Percentiles rank a stretch among this genome's conserved stretches.
These are phyloP conservation scores for Pseudozyma tsukubaensis DNA, from an alignment of 1,284 basidiomycete species.

Conservation along the genomic window DNA sequence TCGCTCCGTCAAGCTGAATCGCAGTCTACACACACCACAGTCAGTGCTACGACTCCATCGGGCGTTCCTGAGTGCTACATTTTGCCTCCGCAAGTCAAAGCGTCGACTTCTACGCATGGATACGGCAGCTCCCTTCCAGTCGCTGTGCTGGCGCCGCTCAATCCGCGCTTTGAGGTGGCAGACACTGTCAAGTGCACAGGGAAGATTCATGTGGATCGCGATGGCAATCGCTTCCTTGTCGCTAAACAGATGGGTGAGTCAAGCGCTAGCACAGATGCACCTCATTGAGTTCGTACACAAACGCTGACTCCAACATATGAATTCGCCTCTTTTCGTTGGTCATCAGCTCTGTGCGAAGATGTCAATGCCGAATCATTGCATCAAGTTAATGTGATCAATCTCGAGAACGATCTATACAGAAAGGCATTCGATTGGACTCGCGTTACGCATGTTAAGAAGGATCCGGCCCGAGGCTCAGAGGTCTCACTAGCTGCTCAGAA, in stretches of 20 bases:
- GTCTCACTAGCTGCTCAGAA: background rate
- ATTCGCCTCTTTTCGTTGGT: background rate
- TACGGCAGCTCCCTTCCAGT: background rate
- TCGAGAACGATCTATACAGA: slow-evolving; percentile 27
- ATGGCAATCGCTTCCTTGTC: slow-evolving; percentile 9
- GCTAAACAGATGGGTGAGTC: slow-evolving; percentile 16
- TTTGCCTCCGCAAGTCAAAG: slow-evolving; percentile 20
- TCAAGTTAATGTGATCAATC: slow-evolving; percentile 25
- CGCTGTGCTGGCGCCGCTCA: slow-evolving; percentile 11
- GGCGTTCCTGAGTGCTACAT: slow-evolving; percentile 49
- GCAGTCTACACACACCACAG: background rate
- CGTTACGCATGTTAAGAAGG: background rate
- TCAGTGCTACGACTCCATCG: background rate
- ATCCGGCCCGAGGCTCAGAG: background rate
- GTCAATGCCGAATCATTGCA: slow-evolving; percentile 33
- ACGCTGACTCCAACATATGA: too few species aligned
- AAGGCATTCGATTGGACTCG: slow-evolving; percentile 19
- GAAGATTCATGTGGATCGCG: slow-evolving; percentile 26
- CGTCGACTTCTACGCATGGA: slow-evolving; percentile 11
- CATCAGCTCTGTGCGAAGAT: slow-evolving; percentile 14
- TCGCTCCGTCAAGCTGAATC: slow-evolving; percentile 8
- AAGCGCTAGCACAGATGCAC: too few species aligned
- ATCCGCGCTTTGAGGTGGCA: slow-evolving; percentile 26
- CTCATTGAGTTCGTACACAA: too few species aligned
- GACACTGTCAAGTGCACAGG: slow-evolving; percentile 29